phyloP scores from a whole-genome alignment of 2,329 filamentous ascomycete species.

The Diaporthe ampelina region DNA sequence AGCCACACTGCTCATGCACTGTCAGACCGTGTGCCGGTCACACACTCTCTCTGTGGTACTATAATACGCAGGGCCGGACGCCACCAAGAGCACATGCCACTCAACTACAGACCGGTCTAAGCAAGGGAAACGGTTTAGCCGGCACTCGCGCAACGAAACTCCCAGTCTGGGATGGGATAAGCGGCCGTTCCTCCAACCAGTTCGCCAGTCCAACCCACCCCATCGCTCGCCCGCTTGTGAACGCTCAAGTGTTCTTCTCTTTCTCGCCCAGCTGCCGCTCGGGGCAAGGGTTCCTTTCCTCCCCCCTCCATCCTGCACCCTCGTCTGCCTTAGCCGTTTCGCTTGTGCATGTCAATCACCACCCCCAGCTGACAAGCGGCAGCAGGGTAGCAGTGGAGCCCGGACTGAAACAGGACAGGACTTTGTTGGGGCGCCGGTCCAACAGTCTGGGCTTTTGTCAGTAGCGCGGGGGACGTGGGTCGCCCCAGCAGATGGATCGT shows the following conservation, averaged over 20 bases:
- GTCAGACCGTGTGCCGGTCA: neutral
- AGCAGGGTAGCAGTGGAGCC: constrained; percentile 22
- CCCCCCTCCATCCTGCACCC: too few species aligned
- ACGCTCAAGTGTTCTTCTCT: too few species aligned
- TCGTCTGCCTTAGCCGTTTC: constrained; percentile 25
- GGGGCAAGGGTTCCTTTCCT: constrained; percentile 26
- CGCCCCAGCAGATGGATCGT: constrained; percentile 19
- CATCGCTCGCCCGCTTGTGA: neutral
- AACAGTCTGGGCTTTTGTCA: constrained; percentile 9
- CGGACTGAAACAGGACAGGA: constrained; percentile 12
- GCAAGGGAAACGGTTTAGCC: constrained; percentile 20
- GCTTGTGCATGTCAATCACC: constrained; percentile 25
- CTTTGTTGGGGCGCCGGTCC: neutral
- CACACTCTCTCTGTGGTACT: neutral
- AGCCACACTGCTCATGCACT: neutral
- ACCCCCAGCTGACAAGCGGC: constrained; percentile 3
- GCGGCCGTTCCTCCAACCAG: neutral
- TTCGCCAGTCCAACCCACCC: neutral
- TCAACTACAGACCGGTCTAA: constrained; percentile 24
- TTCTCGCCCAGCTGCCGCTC: constrained; percentile 12
- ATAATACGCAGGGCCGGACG: neutral
- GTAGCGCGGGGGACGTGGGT: constrained; percentile 28
- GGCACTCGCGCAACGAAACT: constrained; percentile 16
- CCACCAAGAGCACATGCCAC: constrained; percentile 19
- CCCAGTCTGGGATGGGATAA: neutral